phyloP scores from a whole-genome alignment of 352 stramenopile species.

The Pythium utonaiense region DNA sequence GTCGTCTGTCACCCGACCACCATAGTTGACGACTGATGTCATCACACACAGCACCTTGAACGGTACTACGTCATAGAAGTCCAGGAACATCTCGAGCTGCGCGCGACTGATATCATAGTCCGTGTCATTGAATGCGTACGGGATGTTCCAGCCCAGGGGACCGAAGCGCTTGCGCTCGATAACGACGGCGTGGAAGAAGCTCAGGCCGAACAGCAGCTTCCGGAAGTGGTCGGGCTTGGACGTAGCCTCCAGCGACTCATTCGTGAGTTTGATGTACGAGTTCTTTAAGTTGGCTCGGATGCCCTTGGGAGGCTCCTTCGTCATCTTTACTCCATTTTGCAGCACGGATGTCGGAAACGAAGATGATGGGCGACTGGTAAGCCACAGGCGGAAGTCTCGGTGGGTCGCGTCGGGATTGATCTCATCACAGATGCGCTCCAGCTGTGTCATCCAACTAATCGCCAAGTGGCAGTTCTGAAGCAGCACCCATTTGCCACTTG shows the following conservation, averaged over 20 bases:
- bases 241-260: constrained; percentile 64
- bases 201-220: constrained; percentile 88
- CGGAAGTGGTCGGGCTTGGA: constrained; percentile 76
- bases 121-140: constrained; percentile 93
- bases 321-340: constrained; percentile 94
- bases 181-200: constrained; percentile 73
- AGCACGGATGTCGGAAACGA: constrained; percentile 86
- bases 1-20: constrained; percentile 91
- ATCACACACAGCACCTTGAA: constrained; percentile 89
- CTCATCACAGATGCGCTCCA: constrained; percentile 91
- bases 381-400: constrained; percentile 93
- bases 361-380: constrained; percentile 78
- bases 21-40: constrained; percentile 90
- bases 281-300: constrained; percentile 87
- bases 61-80: constrained; percentile 80
- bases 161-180: constrained; percentile 90
- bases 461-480: constrained; percentile 92
- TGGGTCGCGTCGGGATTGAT: constrained; percentile 80
- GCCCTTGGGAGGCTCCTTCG: constrained; percentile 90
- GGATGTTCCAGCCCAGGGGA: constrained; percentile 91
- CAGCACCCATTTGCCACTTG: constrained; percentile 90
- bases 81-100: constrained; percentile 91
- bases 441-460: constrained; percentile 90
- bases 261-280: constrained; percentile 90
- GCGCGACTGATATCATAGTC: constrained; percentile 77